Conservation (phyloP, 1,284 basidiomycete species). For the Naganishia sp. region DNA sequence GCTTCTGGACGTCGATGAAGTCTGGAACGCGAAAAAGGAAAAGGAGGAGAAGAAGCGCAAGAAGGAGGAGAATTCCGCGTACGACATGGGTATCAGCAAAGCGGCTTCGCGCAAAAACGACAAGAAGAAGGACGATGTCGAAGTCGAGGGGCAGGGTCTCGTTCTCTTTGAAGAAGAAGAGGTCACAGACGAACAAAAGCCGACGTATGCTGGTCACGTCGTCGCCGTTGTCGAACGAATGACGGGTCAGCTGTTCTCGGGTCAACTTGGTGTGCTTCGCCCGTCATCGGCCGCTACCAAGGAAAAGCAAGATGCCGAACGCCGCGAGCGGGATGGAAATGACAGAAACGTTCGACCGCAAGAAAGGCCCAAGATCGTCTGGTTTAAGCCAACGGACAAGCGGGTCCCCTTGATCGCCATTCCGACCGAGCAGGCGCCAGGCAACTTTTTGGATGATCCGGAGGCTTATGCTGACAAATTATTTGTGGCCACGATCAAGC, state of each 20-base stretch:
- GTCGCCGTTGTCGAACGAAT: constrained; percentile 95
- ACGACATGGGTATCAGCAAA: constrained; percentile 65
- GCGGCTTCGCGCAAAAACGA: constrained; percentile 73
- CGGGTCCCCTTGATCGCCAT: constrained; percentile 98
- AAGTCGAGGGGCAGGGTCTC: constrained; percentile 97
- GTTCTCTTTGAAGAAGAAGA: constrained; percentile 97
- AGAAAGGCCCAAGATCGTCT: constrained; percentile 92
- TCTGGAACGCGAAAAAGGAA: constrained; percentile 99
- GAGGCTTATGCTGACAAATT: constrained; percentile 86
- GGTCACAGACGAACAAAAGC: constrained; percentile 95
- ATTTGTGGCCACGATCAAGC: constrained; percentile 98
- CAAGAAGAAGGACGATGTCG: constrained; percentile 99
- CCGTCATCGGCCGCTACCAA: constrained; percentile 98
- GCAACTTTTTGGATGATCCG: constrained; percentile 92
- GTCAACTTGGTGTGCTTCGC: constrained; percentile 89
- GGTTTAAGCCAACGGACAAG: constrained; percentile 99
- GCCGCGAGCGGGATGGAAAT: constrained; percentile 92
- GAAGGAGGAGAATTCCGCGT: constrained; percentile 97
- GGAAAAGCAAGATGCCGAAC: constrained; percentile 98
- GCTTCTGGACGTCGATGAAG: constrained; percentile 94
- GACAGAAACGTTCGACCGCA: constrained; percentile 69
- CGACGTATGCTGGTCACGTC: constrained; percentile 83
- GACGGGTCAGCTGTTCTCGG: constrained; percentile 97
- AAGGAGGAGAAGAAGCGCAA: constrained; percentile 99
- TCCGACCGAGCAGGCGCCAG: constrained; percentile 97